Evolutionary conservation across 768 basidiomycete genomes (phyloP).

Genomic region (Boletellus emodensis): DNA sequence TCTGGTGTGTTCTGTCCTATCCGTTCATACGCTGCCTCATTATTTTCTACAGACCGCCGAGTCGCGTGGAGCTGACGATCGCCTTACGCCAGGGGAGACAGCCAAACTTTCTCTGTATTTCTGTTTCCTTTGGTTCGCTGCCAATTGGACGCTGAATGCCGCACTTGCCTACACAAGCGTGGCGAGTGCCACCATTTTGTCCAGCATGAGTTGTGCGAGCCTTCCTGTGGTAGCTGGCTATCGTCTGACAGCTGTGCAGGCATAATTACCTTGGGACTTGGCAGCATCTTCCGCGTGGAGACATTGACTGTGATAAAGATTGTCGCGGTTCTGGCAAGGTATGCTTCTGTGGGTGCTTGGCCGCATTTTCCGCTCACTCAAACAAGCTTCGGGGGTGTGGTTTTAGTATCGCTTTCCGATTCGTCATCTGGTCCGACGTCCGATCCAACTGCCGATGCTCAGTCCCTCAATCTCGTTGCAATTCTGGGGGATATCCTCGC

Average conservation of each 20-base stretch:
- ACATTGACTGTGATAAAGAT: conserved; percentile 67
- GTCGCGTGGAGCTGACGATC: conserved; percentile 24
- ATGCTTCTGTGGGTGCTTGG: conserved; percentile 8
- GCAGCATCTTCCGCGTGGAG: conserved; percentile 80
- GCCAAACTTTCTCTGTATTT: conserved; percentile 74
- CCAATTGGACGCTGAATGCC: conserved; percentile 89
- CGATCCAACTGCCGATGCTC: conserved; percentile 7
- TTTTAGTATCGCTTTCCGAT: conserved; percentile 88
- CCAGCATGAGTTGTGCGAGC: conserved; percentile 79
- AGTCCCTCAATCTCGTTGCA: conserved; percentile 24
- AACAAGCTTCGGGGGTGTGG: conserved; percentile 72
- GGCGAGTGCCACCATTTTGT: conserved; percentile 88
- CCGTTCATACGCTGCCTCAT: background rate
- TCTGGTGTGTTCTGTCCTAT: conserved; percentile 13
- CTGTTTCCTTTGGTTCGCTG: conserved; percentile 89
- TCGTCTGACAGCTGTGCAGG: conserved; percentile 42
- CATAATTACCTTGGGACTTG: conserved; percentile 88
- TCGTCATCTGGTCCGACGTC: conserved; percentile 33
- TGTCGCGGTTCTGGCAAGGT: conserved; percentile 78
- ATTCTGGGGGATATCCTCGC: conserved; percentile 77
- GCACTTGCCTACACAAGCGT: conserved; percentile 86
- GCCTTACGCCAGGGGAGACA: conserved; percentile 66
- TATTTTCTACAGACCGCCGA: conserved; percentile 8
- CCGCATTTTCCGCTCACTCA: conserved; percentile 4
- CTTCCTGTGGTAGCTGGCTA: background rate